Percentiles rank a stretch among this genome's conserved stretches.
Conservation (phyloP, 2,329 filamentous ascomycete genomes). For the Aaosphaeria pasadenensis region DNA sequence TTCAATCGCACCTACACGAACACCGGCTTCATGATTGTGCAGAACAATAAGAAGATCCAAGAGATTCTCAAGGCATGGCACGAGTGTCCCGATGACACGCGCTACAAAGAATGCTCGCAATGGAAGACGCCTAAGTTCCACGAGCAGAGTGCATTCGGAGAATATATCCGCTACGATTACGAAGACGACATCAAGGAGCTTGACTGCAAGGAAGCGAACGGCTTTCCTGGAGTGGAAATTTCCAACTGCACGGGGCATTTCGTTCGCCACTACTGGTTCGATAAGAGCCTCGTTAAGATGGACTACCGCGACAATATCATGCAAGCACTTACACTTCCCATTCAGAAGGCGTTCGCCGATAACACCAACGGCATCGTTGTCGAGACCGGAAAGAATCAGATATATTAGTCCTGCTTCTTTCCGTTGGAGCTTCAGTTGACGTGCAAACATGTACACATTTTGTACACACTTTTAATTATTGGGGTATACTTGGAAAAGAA, state of each 20-base stretch:
- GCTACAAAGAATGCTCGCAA: constrained; percentile 35
- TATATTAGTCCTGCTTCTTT: constrained; percentile 5
- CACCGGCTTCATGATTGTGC: constrained; percentile 54
- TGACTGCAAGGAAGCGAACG: constrained; percentile 37
- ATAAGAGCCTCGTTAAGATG: constrained; percentile 30
- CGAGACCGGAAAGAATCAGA: constrained; percentile 29
- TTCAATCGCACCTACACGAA: constrained; percentile 46
- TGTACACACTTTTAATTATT: too few species aligned
- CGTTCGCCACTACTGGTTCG: constrained; percentile 38
- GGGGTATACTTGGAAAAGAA: too few species aligned
- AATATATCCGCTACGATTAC: constrained; percentile 40
- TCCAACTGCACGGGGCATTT: constrained; percentile 36
- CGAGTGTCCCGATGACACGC: constrained; percentile 35
- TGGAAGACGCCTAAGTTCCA: constrained; percentile 38
- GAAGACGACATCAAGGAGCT: constrained; percentile 37
- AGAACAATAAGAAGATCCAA: constrained; percentile 49
- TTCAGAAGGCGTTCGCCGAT: constrained; percentile 33
- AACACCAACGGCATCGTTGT: constrained; percentile 21
- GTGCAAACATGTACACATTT: too few species aligned
- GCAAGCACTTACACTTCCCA: constrained; percentile 34
- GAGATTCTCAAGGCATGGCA: constrained; percentile 52
- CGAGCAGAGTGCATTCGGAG: constrained; percentile 39
- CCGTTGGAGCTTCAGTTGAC: too few species aligned
- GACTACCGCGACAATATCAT: constrained; percentile 36
- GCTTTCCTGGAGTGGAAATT: constrained; percentile 32